These are phyloP conservation scores for Bertia moriformis DNA, from an alignment of 2,329 filamentous ascomycete genomes.

Conservation along the genomic window DNA sequence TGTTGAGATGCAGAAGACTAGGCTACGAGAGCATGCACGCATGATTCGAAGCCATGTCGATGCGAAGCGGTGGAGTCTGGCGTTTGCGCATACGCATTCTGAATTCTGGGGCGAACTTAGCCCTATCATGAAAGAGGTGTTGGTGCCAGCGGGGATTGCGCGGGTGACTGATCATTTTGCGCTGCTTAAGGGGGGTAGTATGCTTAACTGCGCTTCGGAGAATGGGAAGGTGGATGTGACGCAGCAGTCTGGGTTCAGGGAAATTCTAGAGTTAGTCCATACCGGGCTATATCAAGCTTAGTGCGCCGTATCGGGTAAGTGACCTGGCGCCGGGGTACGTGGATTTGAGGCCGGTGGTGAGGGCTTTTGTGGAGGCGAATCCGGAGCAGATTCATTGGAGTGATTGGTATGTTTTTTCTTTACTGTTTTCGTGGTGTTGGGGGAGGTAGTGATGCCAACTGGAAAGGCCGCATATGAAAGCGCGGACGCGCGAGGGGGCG, in stretches of 20 bases:
- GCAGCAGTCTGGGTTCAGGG: constrained; percentile 13
- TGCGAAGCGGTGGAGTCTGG: constrained; percentile 14
- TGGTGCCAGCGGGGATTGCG: constrained; percentile 7
- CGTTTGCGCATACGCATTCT: constrained; percentile 14
- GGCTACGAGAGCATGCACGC: constrained; percentile 12
- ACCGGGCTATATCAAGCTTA: constrained; percentile 19
- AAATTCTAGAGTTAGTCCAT: constrained; percentile 13
- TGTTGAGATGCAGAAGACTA: constrained; percentile 15
- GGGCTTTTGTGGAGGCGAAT: constrained; percentile 15
- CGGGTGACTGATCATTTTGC: constrained; percentile 21
- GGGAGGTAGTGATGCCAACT: no score
- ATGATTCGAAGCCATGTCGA: constrained; percentile 7
- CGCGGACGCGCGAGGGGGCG: constrained; percentile 15
- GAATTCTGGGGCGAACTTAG: constrained; percentile 13
- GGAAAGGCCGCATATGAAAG: constrained; percentile 23
- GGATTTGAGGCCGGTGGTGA: constrained; percentile 14
- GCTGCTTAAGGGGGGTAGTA: constrained; percentile 16
- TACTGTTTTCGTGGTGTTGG: no score
- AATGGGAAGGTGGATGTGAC: no score
- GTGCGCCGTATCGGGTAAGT: constrained; percentile 19
- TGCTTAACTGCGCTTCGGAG: constrained; percentile 10
- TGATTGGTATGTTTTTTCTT: constrained; percentile 13
- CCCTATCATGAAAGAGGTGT: constrained; percentile 8
- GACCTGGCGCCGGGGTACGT: constrained; percentile 13
- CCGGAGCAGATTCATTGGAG: constrained; percentile 18